Base-by-base conservation (phyloP, 805 yeast genomes). In the Wickerhamiella kurtzmanii region DNA sequence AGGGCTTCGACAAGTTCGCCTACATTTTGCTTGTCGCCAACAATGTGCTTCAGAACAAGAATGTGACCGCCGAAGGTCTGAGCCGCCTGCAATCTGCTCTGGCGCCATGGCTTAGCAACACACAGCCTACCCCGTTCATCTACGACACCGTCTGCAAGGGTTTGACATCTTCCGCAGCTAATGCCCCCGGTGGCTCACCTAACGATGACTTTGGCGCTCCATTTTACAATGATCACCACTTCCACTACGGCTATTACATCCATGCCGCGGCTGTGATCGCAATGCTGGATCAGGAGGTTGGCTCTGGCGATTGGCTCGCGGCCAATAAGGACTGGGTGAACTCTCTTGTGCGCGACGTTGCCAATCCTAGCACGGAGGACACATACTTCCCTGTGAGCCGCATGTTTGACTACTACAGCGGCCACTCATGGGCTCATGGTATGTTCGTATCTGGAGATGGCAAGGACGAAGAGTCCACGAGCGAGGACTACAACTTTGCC, bases 1-100 rank as follows among this genome's bases (percentile, higher is more conserved):
- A 92, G 61, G 72, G 77, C 22, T 67, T 88, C 44, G 95, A 87
- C 54, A 92, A 88, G 65, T 92, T 83, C 64, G 96, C 97, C 0
- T 82, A 82, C 71, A 73, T 92, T 45, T 69, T 86, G 13, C 82
- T 82, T 52, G 84, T 79, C 9, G 77, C 80, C 36, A 78, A 81
- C 46, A 78, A 71, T 51, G 71, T 89, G 17, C 62, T 89, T 41
- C 60, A 74, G 17, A 82, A 88, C 58, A 59, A 64, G 0, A 61
- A 58, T 1, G 63, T 81, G 47, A 73, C 92, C 1, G 54, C 61
- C 13, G 61, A 61, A 6, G 65, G 82, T 37, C 65, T 86, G 40
- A 71, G 73, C 1, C 71, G 73, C 47, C 61, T 88, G 53, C 82
- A 84, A 57, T 56, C 63, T 17, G 92, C 96, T 0, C 69, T 88